Evolutionary conservation across 352 stramenopile genomes (phyloP).

Genomic region (Globisporangium megalacanthum): DNA sequence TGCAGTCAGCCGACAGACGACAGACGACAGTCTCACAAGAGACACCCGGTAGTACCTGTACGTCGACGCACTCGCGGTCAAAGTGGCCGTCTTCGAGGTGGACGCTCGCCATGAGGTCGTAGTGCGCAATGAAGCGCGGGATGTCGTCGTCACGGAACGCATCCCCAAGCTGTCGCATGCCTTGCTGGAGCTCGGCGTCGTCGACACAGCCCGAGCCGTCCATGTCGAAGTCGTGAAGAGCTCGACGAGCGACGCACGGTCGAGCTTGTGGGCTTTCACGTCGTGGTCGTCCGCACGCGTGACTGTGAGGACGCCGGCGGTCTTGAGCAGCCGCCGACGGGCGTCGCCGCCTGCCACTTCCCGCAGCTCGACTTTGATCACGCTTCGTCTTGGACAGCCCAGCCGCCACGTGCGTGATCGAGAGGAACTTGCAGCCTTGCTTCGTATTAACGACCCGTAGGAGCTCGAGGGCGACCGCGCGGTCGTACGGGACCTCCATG

Average conservation of each 20-base stretch:
- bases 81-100: conserved; percentile 44
- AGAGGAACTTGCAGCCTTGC: conserved; percentile 80
- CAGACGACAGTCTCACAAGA: too few relatives aligned
- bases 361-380: conserved; percentile 59
- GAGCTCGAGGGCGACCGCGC: conserved; percentile 64
- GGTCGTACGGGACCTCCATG: conserved; percentile 71
- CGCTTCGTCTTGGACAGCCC: conserved; percentile 28
- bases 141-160: conserved; percentile 59
- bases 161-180: conserved; percentile 47
- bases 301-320: conserved; percentile 56
- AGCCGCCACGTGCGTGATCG: conserved; percentile 43
- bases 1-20: too few relatives aligned
- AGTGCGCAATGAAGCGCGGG: conserved; percentile 54
- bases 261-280: conserved; percentile 29
- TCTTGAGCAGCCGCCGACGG: conserved; percentile 52
- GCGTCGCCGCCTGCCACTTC: conserved; percentile 38
- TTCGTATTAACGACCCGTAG: conserved; percentile 67
- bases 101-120: conserved; percentile 74
- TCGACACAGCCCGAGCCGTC: conserved; percentile 68
- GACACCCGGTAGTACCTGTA: too few relatives aligned
- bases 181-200: conserved; percentile 40
- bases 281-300: conserved; percentile 21
- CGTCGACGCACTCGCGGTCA: conserved; percentile 47
- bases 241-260: conserved; percentile 37
- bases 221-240: conserved; percentile 66